Conservation (phyloP, 176 grass and related monocot genomes). For the Oryza punctata region DNA sequence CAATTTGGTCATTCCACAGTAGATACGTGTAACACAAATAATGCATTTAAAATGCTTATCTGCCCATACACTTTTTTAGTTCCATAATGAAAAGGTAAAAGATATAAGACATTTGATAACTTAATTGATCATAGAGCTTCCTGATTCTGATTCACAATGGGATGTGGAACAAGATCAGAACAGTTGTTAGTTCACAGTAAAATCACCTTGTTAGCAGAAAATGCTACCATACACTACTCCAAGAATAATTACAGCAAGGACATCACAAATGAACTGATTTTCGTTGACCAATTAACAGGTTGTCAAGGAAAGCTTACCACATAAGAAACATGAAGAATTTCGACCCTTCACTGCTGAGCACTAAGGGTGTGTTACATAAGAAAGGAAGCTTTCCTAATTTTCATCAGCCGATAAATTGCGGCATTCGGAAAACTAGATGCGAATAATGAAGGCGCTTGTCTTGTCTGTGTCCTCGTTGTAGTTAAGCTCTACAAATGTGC, state of each 20-base stretch:
- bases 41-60: not conserved
- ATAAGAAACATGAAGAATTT: not conserved
- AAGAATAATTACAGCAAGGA: not conserved
- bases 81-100: not conserved
- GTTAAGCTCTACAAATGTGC: slow-evolving; percentile 83
- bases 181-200: not conserved
- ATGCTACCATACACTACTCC: not conserved
- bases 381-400: not conserved
- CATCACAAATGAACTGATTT: slow-evolving; percentile 4
- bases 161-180: not conserved
- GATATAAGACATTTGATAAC: not conserved
- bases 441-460: slow-evolving; percentile 66
- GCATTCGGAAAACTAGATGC: slow-evolving; percentile 56
- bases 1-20: not conserved
- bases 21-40: not conserved
- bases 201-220: slow-evolving; percentile 9
- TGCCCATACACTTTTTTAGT: not conserved
- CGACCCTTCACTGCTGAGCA: not conserved
- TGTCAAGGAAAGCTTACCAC: not conserved
- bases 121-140: not conserved
- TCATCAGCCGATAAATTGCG: not conserved
- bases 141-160: slow-evolving; percentile 17
- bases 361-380: not conserved
- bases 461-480: slow-evolving; percentile 54
- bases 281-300: not conserved